Percentiles rank a stretch among this genome's conserved stretches.
These are phyloP conservation scores for Nicotiana noctiflora DNA, from an alignment of 257 asterid species.

Conservation along the genomic window DNA sequence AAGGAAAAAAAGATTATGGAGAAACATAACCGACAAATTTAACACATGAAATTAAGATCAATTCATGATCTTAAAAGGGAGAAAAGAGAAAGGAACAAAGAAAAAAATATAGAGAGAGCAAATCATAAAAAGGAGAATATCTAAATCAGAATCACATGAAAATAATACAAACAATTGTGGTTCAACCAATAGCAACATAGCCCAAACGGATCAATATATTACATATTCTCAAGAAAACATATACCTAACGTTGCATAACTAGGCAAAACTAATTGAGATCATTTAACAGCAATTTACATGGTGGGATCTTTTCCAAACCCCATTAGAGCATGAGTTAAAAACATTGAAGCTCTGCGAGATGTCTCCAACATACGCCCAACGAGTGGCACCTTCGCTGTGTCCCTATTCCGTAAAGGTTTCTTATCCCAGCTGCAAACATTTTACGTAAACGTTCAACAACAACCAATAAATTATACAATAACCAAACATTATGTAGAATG, in stretches of 20 bases:
- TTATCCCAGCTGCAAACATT: constrained; percentile 67
- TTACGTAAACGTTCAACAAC: background rate
- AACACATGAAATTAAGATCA: background rate
- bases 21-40: background rate
- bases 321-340: constrained; percentile 73
- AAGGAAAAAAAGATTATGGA: too few species aligned
- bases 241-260: background rate
- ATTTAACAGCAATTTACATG: constrained; percentile 2
- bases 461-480: background rate
- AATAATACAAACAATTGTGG: background rate
- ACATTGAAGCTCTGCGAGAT: constrained; percentile 56
- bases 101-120: too few species aligned
- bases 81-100: too few species aligned
- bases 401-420: constrained; percentile 60
- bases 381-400: constrained; percentile 53
- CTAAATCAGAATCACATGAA: background rate
- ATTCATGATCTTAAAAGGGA: too few species aligned
- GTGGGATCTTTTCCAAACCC: constrained; percentile 69
- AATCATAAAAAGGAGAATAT: background rate
- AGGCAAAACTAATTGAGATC: background rate
- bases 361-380: constrained; percentile 49
- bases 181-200: background rate
- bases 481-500: background rate
- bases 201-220: background rate
- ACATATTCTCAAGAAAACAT: background rate